A percentile compares a stretch with the other conserved stretches of the same genome.
These are phyloP conservation scores for Oryza longistaminata DNA, from an alignment of 176 grass and related monocot species.

Conservation along the genomic window DNA sequence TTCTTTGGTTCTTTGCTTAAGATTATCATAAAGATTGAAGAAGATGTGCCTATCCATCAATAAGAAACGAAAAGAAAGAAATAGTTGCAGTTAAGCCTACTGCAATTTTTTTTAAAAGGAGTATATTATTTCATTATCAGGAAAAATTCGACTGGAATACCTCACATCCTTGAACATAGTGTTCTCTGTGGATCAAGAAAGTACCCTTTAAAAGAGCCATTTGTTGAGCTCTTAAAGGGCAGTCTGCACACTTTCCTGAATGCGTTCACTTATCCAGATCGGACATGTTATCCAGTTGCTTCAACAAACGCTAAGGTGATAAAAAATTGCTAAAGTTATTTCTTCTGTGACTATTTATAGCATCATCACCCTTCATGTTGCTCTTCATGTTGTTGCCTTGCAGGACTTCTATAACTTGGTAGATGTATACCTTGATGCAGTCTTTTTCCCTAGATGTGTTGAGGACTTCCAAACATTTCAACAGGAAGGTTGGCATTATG, in stretches of 20 bases:
- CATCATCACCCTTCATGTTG: conserved; percentile 1
- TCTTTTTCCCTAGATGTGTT: conserved; percentile 92
- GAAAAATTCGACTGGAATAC: conserved; percentile 96
- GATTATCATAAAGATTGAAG: not conserved
- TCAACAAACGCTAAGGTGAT: conserved; percentile 93
- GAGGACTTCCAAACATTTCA: conserved; percentile 98
- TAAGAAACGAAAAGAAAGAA: not conserved
- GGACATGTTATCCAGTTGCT: conserved; percentile 97
- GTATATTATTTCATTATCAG: conserved; percentile 49
- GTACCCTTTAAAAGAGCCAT: conserved; percentile 99
- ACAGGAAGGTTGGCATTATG: conserved; percentile 99
- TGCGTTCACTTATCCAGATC: conserved; percentile 98
- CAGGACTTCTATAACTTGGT: conserved; percentile 99
- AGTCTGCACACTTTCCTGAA: conserved; percentile 97
- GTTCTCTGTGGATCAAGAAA: conserved; percentile 96
- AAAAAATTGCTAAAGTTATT: conserved; percentile 33
- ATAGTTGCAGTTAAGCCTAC: conserved; percentile 5
- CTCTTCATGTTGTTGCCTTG: conserved; percentile 20
- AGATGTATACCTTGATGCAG: conserved; percentile 97
- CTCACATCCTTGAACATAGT: conserved; percentile 99
- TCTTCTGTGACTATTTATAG: conserved; percentile 26
- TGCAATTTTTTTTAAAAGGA: conserved; percentile 9
- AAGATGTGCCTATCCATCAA: not conserved
- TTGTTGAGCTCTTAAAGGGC: conserved; percentile 98
- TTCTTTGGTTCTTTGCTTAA: not conserved